phyloP scores from a whole-genome alignment of 1,284 basidiomycete genomes.

The Sporisorium iseilematis-ciliati region DNA sequence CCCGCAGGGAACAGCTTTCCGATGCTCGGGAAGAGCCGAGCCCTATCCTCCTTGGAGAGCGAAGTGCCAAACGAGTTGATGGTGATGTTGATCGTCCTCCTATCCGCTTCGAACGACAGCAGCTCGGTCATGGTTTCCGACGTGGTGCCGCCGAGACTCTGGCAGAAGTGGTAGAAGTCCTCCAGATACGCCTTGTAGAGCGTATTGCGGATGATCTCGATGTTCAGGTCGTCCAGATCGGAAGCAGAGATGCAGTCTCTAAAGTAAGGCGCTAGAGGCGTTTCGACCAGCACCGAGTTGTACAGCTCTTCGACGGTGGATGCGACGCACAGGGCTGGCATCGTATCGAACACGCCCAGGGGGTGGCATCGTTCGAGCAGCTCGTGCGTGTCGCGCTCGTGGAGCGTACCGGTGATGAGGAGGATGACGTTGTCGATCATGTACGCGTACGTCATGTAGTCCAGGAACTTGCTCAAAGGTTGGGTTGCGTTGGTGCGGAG shows the following conservation, averaged over 20 bases:
- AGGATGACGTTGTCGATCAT: constrained; percentile 99
- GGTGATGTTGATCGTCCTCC: constrained; percentile 96
- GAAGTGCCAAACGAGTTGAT: constrained; percentile 99
- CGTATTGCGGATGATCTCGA: constrained; percentile 99
- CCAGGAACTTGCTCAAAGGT: constrained; percentile 91
- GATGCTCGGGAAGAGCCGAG: constrained; percentile 93
- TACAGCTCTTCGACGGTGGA: constrained; percentile 99
- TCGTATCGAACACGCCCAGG: constrained; percentile 95
- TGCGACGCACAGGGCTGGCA: constrained; percentile 98
- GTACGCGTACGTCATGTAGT: constrained; percentile 99
- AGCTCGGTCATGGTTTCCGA: constrained; percentile 74
- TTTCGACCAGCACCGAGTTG: constrained; percentile 96
- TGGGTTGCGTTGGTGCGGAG: constrained; percentile 89
- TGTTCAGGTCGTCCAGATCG: constrained; percentile 98
- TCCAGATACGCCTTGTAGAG: constrained; percentile 99
- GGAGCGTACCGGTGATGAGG: constrained; percentile 95
- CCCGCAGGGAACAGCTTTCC: constrained; percentile 95
- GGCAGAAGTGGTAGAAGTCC: constrained; percentile 90
- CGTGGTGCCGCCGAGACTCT: constrained; percentile 77
- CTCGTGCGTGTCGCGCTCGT: constrained; percentile 97
- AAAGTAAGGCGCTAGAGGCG: constrained; percentile 97
- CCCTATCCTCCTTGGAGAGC: constrained; percentile 92
- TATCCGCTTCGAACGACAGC: constrained; percentile 95
- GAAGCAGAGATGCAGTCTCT: constrained; percentile 92
- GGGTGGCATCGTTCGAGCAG: constrained; percentile 96